Evolutionary conservation across 257 asterid species (phyloP), one percentile per base, ranked within the genome.

Genomic region (Primulina huaijiensis): DNA sequence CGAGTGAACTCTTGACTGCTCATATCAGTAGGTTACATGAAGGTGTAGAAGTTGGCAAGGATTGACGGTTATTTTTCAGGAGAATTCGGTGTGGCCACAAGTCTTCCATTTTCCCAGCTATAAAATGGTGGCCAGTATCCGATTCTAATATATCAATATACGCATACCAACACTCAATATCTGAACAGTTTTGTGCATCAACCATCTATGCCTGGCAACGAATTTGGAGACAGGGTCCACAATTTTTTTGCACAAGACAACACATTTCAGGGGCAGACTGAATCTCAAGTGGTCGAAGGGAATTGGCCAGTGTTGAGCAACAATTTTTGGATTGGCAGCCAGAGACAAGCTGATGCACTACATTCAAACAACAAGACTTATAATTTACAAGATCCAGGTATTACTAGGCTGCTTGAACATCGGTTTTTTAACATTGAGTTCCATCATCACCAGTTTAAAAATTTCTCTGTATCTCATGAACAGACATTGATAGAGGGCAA

Each of bases 201-300:
- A 77, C 79, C 85, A 89, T 87, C 97, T 80, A 92, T 92, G 98
- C 93, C 97, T 88, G 97, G 97, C 69, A 88, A 90, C 84, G 96
- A 84, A 83, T 81, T 69, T 71, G 92, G 87, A 72, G 97, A 90
- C 68, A 83, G 96, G 90, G 89, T 92, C 77, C 97, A 88, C 87
- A 92, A 92, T 83, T 90, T 92, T 67, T 92, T 90, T 75, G 88
- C 91, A 0, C 97, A 84, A 83, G 96, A 90, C 68, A 84, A 82
- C 72, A 66, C 82, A 55, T 83, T 80, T 2, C 92, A 77, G 82
- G 97, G 84, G 69, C 97, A 83, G 77, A 87, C 80, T 74, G 86
- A 78, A 33, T 77, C 90, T 67, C 87, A 81, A 53, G 82, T 77
- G 74, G 75, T 74, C 71, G 94, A 87, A 56, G 88, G 90, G 55